Evolutionary conservation across 768 basidiomycete species (phyloP), one percentile per base, ranked within the genome.

Genomic region (Lactifluus pinguis): DNA sequence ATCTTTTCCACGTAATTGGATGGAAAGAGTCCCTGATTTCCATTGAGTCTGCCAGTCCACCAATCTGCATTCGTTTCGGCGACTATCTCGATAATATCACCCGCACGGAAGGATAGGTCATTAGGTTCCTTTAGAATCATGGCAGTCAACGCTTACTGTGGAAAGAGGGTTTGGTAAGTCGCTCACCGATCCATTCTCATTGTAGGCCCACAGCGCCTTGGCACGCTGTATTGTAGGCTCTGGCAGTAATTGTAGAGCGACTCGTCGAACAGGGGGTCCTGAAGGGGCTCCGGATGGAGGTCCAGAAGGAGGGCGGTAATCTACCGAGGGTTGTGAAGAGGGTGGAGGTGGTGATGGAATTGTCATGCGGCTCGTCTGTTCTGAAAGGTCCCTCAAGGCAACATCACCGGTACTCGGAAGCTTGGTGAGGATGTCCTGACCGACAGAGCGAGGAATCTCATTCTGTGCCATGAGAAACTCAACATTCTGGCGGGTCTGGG

Each of bases 11-110:
- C 87, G 56, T 89, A 81, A 64, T 81, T 82, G 13, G 86, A 79
- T 0, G 92, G 92, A 76, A 94, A 90, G 41, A 93, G 77, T 4
- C 86, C 92, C 57, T 85, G 80, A 60, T 74, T 78, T 29, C 84
- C 85, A 38, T 84, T 79, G 58, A 79, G 67, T 61, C 72, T 77
- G 30, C 92, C 92, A 8, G 79, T 82, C 91, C 90, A 95, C 92
- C 92, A 94, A 70, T 94, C 92, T 3, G 76, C 76, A 60, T 93
- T 92, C 49, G 83, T 87, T 69, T 93, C 89, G 60, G 86, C 81
- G 45, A 89, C 70, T 59, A 95, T 79, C 59, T 90, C 87, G 60
- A 95, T 80, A 49, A 83, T 76, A 68, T 94, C 92, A 4, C 90
- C 92, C 0, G 80, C 71, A 30, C 75, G 70, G 77, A 95, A 93